Evolutionary conservation across 75 land plant genomes (phyloP).

Genomic region (Selaginella tamariscina): DNA sequence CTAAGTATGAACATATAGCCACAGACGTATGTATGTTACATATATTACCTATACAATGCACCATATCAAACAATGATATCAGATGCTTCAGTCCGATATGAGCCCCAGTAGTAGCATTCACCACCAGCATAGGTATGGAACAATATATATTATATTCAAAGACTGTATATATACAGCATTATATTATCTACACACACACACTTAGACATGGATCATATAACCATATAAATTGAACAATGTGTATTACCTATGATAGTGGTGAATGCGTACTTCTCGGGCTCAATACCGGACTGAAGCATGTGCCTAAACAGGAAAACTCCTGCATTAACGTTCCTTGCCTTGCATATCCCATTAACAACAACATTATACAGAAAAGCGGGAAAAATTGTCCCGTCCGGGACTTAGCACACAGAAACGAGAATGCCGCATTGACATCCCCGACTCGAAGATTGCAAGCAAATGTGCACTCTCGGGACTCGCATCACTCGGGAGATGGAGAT

Average conservation of each 20-base stretch:
- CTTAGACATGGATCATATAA: too few species aligned
- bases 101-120: too few species aligned
- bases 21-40: too few species aligned
- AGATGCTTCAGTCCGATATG: too few species aligned
- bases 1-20: too few species aligned
- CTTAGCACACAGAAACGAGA: neutral
- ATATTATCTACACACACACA: too few species aligned
- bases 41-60: too few species aligned
- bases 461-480: neutral
- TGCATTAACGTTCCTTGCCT: neutral
- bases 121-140: too few species aligned
- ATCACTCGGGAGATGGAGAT: neutral
- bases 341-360: neutral
- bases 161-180: too few species aligned
- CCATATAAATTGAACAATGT: too few species aligned
- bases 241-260: neutral
- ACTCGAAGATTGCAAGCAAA: neutral
- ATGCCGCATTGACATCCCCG: neutral
- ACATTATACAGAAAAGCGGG: neutral
- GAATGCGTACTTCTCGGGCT: neutral
- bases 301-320: neutral
- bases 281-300: neutral
- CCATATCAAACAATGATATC: too few species aligned
- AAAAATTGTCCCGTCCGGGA: neutral
- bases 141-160: too few species aligned